Conservation (phyloP, 768 basidiomycete species). For the Cystobasidium tubakii region DNA sequence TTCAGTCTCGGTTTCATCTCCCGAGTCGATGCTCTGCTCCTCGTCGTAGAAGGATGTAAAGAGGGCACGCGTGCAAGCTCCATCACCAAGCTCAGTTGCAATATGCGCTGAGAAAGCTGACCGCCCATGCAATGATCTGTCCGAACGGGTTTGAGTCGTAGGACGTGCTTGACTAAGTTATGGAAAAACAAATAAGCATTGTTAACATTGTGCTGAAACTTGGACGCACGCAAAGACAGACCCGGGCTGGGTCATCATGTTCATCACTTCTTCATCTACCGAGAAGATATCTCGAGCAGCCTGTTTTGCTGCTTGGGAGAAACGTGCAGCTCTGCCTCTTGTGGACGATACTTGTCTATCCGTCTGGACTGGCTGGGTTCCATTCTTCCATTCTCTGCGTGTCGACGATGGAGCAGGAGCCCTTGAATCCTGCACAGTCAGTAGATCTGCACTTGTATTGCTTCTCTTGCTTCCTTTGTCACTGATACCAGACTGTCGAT, state of each 20-base stretch:
- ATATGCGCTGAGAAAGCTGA: constrained; percentile 24
- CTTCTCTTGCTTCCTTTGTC: constrained; percentile 39
- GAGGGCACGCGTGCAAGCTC: neutral
- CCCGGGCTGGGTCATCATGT: constrained; percentile 21
- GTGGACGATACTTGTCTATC: neutral
- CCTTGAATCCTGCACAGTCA: neutral
- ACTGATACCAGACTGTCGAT: constrained; percentile 30
- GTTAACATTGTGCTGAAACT: neutral
- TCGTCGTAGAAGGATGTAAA: neutral
- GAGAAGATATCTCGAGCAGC: constrained; percentile 12
- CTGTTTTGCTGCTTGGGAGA: neutral
- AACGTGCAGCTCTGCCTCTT: constrained; percentile 1
- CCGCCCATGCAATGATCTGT: neutral
- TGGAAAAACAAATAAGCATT: neutral
- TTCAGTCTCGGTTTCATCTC: constrained; percentile 35
- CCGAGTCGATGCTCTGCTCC: neutral
- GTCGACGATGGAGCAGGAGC: neutral
- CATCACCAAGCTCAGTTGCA: constrained; percentile 20
- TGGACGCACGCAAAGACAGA: constrained; percentile 12
- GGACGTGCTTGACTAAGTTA: neutral
- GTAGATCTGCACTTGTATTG: constrained; percentile 14
- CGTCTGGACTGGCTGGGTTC: neutral
- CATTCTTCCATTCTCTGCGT: neutral
- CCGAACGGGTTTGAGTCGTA: neutral
- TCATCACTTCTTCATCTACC: constrained; percentile 32